Evolutionary conservation across 768 basidiomycete genomes (phyloP), one percentile per base, ranked within the genome.

Genomic region (Gymnopilus dilepis): DNA sequence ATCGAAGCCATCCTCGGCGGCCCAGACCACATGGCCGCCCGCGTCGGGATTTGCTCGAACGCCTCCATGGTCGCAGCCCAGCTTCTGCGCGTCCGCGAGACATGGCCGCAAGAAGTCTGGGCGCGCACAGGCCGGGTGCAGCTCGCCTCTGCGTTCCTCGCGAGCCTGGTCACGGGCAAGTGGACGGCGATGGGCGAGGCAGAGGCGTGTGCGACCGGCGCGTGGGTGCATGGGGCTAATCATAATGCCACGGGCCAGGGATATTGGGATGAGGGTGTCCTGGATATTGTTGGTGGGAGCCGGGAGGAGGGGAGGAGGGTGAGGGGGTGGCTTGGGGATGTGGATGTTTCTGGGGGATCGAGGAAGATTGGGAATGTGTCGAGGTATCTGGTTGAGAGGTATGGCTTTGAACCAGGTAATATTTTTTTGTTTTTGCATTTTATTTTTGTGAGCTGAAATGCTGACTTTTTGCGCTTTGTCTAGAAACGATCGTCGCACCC

Each of bases 271-370:
- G 91, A 92, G 55, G 84, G 79, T 6, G 84, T 91, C 15, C 76
- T 94, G 56, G 90, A 93, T 67, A 87, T 92, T 59, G 84, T 94
- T 21, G 90, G 88, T 38, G 91, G 92, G 0, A 87, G 84, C 60
- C 75, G 86, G 54, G 91, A 92, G 63, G 91, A 91, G 66, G 91
- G 86, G 2, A 76, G 86, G 65, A 77, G 87, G 45, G 87, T 94
- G 43, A 81, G 89, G 66, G 84, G 84, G 3, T 92, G 92, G 90
- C 77, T 95, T 6, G 93, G 92, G n/a, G 91, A 91, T 31, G 92
- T 93, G 9, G 90, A 92, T 67, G 70, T 81, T 33, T 84, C 84
- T 11, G 86, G 87, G 43, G 89, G 86, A 12, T 84, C 85, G 19
- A 78, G 86, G 61, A 83, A 86, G 45, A 77, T 83, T 2, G 91